A percentile compares a stretch with the other conserved stretches of the same genome.
These are phyloP conservation scores for Camellia sinensis DNA, from an alignment of 148 eudicot species.

Conservation along the genomic window DNA sequence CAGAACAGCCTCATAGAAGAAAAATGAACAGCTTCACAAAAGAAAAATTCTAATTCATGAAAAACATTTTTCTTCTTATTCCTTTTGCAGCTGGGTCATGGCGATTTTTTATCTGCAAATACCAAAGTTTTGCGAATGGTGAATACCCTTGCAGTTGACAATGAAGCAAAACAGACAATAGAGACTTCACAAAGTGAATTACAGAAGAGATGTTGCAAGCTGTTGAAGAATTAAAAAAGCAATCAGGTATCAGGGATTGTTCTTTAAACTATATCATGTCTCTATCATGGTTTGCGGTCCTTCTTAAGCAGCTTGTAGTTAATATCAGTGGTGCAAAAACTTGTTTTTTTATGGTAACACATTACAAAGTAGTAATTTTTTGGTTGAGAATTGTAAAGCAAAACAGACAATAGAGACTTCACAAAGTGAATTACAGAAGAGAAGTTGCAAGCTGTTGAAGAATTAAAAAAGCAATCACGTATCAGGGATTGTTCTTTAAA, in stretches of 20 bases:
- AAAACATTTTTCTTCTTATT: conserved; percentile 3
- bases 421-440: too few species aligned
- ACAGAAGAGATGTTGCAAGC: conserved; percentile 83
- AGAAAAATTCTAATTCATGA: not conserved
- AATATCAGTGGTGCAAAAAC: not conserved
- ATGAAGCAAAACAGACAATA: conserved; percentile 3
- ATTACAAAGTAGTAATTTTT: not conserved
- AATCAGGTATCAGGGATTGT: conserved; percentile 54
- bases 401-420: too few species aligned
- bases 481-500: too few species aligned
- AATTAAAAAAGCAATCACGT: too few species aligned
- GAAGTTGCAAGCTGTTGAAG: too few species aligned
- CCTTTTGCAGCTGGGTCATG: conserved; percentile 84
- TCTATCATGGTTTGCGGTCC: too few species aligned
- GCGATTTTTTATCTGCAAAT: conserved; percentile 82
- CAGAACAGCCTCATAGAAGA: not conserved
- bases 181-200: conserved; percentile 34
- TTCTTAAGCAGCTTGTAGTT: too few species aligned
- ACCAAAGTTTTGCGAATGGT: conserved; percentile 98
- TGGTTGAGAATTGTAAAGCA: too few species aligned
- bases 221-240: conserved; percentile 87
- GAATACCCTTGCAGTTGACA: conserved; percentile 79
- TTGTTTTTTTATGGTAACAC: not conserved
- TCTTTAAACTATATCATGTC: too few species aligned
- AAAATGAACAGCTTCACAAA: not conserved